Percentiles rank a stretch among this genome's conserved stretches.
These are phyloP conservation scores for Pythium volutum DNA, from an alignment of 352 stramenopile genomes.

Conservation along the genomic window DNA sequence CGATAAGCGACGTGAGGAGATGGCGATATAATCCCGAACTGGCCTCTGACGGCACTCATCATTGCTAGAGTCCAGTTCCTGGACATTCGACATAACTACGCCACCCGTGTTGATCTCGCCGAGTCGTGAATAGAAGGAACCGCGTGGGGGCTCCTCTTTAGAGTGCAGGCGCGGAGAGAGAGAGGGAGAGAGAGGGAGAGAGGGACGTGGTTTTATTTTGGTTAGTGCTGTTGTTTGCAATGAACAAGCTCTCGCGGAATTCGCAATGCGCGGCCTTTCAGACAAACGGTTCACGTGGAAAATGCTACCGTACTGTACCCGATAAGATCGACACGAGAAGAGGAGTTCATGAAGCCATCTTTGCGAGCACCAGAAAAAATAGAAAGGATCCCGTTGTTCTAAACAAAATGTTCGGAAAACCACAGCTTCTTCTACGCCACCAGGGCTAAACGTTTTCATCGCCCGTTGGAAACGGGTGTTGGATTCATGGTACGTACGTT, in stretches of 20 bases:
- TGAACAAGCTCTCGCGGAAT: no score
- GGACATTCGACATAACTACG: background rate
- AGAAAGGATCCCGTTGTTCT: background rate
- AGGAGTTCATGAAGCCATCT: background rate
- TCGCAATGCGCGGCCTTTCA: background rate
- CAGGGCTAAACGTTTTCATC: background rate
- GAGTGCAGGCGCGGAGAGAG: background rate
- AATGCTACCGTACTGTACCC: background rate
- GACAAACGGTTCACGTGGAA: background rate
- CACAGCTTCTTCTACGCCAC: background rate
- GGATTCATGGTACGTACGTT: background rate
- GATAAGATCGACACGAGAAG: background rate
- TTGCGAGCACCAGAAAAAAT: background rate
- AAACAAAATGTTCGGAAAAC: background rate
- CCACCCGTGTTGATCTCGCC: background rate
- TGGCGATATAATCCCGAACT: background rate
- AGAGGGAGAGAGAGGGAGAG: background rate
- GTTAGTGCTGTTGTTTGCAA: no score
- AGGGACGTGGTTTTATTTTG: background rate
- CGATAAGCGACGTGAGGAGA: background rate
- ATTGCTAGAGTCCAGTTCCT: background rate
- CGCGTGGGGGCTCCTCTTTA: background rate
- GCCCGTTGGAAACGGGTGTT: background rate
- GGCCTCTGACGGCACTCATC: background rate
- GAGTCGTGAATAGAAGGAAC: background rate